Percentiles rank a stretch among this genome's conserved stretches.
Conservation (phyloP, 2,329 filamentous ascomycete species). For the Arthrobotrys sinensis region DNA sequence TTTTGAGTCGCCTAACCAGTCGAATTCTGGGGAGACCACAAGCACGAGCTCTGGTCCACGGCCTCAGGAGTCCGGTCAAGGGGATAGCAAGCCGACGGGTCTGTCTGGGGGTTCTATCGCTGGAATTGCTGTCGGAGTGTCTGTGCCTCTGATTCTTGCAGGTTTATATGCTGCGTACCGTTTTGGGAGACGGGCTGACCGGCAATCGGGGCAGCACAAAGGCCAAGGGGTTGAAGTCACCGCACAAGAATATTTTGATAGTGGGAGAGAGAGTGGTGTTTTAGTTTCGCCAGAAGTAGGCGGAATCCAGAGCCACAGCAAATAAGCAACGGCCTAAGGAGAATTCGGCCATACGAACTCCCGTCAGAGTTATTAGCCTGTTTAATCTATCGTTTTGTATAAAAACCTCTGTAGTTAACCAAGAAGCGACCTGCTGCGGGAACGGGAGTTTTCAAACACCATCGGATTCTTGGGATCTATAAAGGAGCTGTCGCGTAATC, state of each 20-base stretch:
- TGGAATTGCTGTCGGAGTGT: constrained; percentile 37
- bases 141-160: constrained; percentile 27
- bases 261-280: constrained; percentile 27
- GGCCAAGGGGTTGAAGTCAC: not conserved
- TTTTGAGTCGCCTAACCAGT: not conserved
- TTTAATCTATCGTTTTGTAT: not conserved
- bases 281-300: constrained; percentile 8
- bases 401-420: too few relatives aligned
- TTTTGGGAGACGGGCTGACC: constrained; percentile 26
- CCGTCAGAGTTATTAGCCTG: too few relatives aligned
- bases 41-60: not conserved
- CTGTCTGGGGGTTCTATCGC: constrained; percentile 46
- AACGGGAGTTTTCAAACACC: not conserved
- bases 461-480: not conserved
- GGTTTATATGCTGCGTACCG: constrained; percentile 40
- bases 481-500: not conserved
- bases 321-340: not conserved
- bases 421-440: not conserved
- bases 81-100: not conserved
- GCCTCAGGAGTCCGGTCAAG: constrained; percentile 7
- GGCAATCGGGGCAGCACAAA: not conserved
- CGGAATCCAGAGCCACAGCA: constrained; percentile 21
- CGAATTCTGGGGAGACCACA: not conserved
- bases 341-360: not conserved
- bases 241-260: constrained; percentile 7